Evolutionary conservation across 2,329 filamentous ascomycete species (phyloP).

Genomic region (Tolypocladium guangdongense): DNA sequence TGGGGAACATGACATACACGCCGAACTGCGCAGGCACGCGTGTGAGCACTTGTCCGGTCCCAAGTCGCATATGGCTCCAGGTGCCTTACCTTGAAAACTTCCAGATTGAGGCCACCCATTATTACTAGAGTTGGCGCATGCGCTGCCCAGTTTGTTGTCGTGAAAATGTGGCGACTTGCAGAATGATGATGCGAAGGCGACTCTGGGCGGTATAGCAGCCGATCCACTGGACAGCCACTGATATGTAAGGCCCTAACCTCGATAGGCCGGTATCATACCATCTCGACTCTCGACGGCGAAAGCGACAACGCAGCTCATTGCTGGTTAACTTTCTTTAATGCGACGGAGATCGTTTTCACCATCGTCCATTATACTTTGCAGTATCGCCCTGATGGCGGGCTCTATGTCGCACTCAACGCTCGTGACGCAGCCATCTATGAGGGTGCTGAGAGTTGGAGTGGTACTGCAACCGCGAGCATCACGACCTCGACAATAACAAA

Average conservation of each 20-base stretch:
- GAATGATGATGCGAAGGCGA: not conserved
- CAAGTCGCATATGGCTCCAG: not conserved
- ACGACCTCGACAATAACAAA: no score
- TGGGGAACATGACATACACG: constrained; percentile 97
- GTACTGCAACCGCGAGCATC: no score
- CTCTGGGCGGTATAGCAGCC: not conserved
- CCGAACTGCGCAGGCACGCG: constrained; percentile 56
- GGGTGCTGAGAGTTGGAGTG: no score
- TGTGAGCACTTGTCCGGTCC: not conserved
- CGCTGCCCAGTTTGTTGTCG: not conserved
- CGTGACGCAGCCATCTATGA: not conserved
- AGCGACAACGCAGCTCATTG: not conserved
- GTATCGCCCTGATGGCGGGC: not conserved
- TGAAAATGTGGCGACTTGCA: not conserved
- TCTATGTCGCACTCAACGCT: not conserved
- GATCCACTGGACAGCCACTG: not conserved
- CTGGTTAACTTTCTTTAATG: not conserved
- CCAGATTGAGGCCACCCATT: constrained; percentile 81
- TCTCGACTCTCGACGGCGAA: not conserved
- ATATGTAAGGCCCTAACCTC: constrained; percentile 7
- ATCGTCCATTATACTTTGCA: not conserved
- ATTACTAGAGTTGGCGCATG: constrained; percentile 7
- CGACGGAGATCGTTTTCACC: not conserved
- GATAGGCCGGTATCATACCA: constrained; percentile 7
- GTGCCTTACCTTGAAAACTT: constrained; percentile 78